A percentile compares a stretch with the other conserved stretches of the same genome.
Evolutionary conservation across 441 rosid species (phyloP).

Genomic region (Gossypium gossypioides): DNA sequence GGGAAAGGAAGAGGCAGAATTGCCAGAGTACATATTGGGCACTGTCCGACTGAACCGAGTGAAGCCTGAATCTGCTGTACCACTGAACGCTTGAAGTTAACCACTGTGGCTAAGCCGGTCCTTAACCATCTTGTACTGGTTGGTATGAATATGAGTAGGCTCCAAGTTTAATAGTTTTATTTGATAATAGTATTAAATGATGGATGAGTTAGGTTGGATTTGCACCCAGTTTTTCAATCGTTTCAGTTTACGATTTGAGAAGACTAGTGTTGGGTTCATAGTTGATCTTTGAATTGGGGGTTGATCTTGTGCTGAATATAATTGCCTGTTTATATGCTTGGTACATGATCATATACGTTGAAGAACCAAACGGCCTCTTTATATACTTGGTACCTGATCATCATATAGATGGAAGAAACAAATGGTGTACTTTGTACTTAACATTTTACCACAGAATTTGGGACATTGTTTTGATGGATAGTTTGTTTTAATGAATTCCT

Average conservation of each 20-base stretch:
- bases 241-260: neutral
- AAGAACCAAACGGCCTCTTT: neutral
- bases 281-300: neutral
- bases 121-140: neutral
- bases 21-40: slow-evolving; percentile 93
- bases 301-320: neutral
- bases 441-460: neutral
- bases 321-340: neutral
- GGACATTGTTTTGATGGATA: neutral
- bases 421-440: neutral
- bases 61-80: slow-evolving; percentile 55
- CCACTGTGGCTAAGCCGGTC: neutral
- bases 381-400: neutral
- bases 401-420: neutral
- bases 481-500: neutral
- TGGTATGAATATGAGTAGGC: neutral
- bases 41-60: slow-evolving; percentile 77
- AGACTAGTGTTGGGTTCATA: neutral
- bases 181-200: neutral
- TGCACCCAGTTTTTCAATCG: neutral
- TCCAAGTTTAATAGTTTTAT: neutral
- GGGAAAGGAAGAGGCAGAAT: slow-evolving; percentile 74
- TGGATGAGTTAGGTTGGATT: neutral
- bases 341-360: neutral
- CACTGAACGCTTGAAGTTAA: slow-evolving; percentile 43